Base-by-base conservation (phyloP, 192 early-diverging fungal species). In the Thamnidium elegans region DNA sequence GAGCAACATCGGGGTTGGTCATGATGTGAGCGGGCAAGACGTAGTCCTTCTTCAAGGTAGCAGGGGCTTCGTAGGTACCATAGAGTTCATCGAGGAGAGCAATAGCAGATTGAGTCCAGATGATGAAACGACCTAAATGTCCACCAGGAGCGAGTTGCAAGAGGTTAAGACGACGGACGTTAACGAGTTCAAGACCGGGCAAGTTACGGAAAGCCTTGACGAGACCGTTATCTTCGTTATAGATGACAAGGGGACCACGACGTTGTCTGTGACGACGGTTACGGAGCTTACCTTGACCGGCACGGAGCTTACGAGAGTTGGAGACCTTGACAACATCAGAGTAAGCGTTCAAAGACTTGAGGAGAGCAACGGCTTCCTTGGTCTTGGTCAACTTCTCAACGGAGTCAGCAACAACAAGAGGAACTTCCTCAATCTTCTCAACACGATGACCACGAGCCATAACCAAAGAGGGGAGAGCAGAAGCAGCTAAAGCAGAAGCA, bases 141-240 rank as follows among this genome's bases (percentile, higher is more conserved):
- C 94, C 94, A 81, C 97, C 97, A 64, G 97, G 97, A 69, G 97
- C 97, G 67, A 99, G 87, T 85, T 96, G 94, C 79, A 99, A 88
- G 79, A 99, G 87, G 90, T 97, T 99, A 66, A 99, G 85, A 78
- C 84, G 79, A 67, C 85, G 83, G 56, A 99, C 95, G 75, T 89
- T 87, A 71, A 90, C 92, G 55, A 94, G 79, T 84, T 99, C 97
- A 63, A 99, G 90, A 81, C 97, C 97, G 64, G 97, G 97, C 65
- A 99, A 88, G 91, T 98, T 98, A 79, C 97, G 91, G 92, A 99
- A 97, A 65, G 95, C 97, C 78, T 87, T 89, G 75, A 86, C 86
- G 72, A 99, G 84, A 80, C 97, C 97, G 72, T 93, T 83, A 86
- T 99, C 95, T 82, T 97, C 81, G 80, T 88, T 84, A 85, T 93